A percentile compares a stretch with the other conserved stretches of the same genome.
Conservation (phyloP, 192 early-diverging fungal genomes). For the Coemansia sp. region DNA sequence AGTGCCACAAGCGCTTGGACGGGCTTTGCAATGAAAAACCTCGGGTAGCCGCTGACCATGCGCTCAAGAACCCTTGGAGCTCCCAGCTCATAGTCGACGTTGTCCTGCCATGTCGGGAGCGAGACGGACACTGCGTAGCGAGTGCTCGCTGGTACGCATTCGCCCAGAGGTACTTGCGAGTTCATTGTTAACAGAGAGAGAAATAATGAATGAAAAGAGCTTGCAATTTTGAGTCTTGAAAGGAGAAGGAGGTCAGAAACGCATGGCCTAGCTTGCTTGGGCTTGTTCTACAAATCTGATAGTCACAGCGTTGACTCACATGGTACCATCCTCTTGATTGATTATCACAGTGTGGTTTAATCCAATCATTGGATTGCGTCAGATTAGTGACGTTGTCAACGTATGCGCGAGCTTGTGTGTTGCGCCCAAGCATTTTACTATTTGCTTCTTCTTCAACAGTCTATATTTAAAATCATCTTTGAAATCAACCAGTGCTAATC, state of each 20-base stretch:
- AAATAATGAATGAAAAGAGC: background rate
- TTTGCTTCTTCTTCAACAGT: no score
- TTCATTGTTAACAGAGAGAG: background rate
- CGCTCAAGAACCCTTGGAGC: conserved; percentile 66
- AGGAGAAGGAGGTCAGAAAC: background rate
- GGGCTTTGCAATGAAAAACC: conserved; percentile 80
- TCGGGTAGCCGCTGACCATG: conserved; percentile 89
- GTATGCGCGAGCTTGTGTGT: no score
- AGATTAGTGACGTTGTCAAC: conserved; percentile 40
- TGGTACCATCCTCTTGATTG: background rate
- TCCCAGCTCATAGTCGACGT: conserved; percentile 93
- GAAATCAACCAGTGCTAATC: background rate
- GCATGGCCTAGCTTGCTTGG: no score
- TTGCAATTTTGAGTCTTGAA: background rate
- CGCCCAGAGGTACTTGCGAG: conserved; percentile 61
- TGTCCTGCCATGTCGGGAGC: conserved; percentile 88
- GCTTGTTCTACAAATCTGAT: background rate
- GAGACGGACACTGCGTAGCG: conserved; percentile 89
- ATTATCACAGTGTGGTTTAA: background rate
- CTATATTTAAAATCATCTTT: background rate
- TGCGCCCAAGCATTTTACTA: background rate
- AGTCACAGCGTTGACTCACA: conserved; percentile 5
- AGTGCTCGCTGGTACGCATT: conserved; percentile 74
- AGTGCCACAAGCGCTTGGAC: conserved; percentile 53
- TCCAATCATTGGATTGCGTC: conserved; percentile 21